Conservation (phyloP, 495 filamentous ascomycete species). For the Aspergillus diversus region DNA sequence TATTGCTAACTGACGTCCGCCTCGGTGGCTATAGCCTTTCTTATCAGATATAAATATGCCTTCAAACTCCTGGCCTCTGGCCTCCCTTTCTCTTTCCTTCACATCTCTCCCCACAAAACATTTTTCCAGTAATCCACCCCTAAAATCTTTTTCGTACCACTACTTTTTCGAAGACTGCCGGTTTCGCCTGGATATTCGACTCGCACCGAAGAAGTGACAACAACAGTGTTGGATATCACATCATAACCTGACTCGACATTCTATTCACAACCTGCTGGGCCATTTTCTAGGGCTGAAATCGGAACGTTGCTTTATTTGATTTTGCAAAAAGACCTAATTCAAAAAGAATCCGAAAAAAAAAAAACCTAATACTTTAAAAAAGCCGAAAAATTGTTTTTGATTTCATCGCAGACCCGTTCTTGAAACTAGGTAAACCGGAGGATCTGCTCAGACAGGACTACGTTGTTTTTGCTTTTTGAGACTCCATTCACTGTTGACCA, state of each 20-base stretch:
- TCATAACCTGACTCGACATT: neutral
- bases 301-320: conserved; percentile 13
- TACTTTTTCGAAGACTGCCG: neutral
- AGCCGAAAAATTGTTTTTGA: neutral
- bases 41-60: neutral
- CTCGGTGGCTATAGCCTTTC: neutral
- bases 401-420: neutral
- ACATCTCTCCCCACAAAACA: neutral
- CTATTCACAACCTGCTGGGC: neutral
- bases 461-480: neutral
- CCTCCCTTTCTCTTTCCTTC: neutral
- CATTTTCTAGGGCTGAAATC: conserved; percentile 2
- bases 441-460: neutral
- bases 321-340: conserved; percentile 6
- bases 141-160: neutral
- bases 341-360: conserved; percentile 10
- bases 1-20: too few species aligned
- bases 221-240: neutral
- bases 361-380: neutral
- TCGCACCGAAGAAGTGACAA: conserved; percentile 1
- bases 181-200: neutral
- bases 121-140: neutral
- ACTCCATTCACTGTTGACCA: neutral
- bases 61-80: neutral
- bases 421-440: neutral